phyloP scores from a whole-genome alignment of 768 basidiomycete genomes.

The Bullera alba region DNA sequence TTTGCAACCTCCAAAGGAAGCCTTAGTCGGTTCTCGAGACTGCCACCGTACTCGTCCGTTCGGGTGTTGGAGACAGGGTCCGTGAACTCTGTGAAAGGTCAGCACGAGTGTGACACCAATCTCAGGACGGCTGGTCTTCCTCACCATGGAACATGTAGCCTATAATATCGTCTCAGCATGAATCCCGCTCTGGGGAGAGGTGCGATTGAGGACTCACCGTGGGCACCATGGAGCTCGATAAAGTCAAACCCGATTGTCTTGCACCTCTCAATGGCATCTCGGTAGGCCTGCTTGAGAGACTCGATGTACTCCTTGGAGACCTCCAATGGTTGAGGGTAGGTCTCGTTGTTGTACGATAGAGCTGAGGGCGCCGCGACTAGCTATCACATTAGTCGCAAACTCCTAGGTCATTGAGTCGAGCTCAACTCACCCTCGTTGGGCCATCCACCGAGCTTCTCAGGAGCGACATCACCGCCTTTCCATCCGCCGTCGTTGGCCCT shows the following conservation, averaged over 20 bases:
- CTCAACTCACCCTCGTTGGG: conserved; percentile 54
- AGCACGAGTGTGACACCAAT: background rate
- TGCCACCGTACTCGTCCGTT: conserved; percentile 65
- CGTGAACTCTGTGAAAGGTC: conserved; percentile 51
- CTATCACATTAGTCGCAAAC: background rate
- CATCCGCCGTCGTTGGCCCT: conserved; percentile 21
- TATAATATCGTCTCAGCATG: background rate
- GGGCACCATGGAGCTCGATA: conserved; percentile 62
- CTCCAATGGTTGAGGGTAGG: conserved; percentile 56
- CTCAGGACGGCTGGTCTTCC: background rate
- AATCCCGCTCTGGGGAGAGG: background rate
- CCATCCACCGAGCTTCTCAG: conserved; percentile 62
- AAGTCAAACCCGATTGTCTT: conserved; percentile 56
- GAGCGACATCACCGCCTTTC: conserved; percentile 46
- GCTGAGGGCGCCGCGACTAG: conserved; percentile 60
- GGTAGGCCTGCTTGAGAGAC: conserved; percentile 58
- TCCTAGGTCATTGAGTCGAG: background rate
- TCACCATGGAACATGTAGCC: conserved; percentile 36
- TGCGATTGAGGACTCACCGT: conserved; percentile 47
- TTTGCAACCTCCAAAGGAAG: conserved; percentile 58
- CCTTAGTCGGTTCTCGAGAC: conserved; percentile 65
- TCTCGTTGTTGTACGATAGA: conserved; percentile 53
- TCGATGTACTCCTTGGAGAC: conserved; percentile 57
- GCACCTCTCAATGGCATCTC: conserved; percentile 44
- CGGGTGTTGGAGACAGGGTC: conserved; percentile 70